Evolutionary conservation across 1,284 basidiomycete genomes (phyloP), one percentile per base, ranked within the genome.

Genomic region (Termitomyces sp.): DNA sequence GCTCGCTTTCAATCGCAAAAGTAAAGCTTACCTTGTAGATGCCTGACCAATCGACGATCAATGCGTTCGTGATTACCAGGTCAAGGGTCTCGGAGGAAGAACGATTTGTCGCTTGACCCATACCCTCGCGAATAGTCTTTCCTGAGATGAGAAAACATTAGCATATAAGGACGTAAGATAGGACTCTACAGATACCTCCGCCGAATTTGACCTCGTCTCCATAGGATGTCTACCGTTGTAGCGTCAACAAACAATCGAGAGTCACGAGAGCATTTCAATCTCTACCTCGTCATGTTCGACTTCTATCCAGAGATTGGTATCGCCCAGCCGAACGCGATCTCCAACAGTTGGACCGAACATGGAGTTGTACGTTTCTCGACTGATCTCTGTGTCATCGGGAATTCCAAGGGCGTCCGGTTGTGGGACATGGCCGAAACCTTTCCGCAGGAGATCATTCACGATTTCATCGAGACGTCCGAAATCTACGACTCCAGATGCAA

Each of bases 181-280:
- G 3, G 34, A 18, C 57, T 71, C 60, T 18, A 30, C 14, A 3
- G 5, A 19, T 60, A 84, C 91, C 95, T 64, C 96, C 96, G 11
- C 96, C 96, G 64, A 99, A 99, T 70, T 98, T 99, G 73, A 91
- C 87, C 72, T 99, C 97, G 61, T 99, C 96, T 8, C 96, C 93
- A 64, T 94, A 93, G 1, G 79, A 72, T 3, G 91, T 86, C 81
- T 89, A 55, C 0, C n/a, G 16, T 52, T 21, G 41, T 21, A 34
- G 13, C 26, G 18, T 42, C 19, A 39, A 21, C 10, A 18, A 43
- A 26, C 1, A 30, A 30, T 21, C 7, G 16, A 16, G 30, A 30
- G 2, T 7, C 4, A 39, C 19, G 16, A n/a, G n/a, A 46, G 34
- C 41, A 40, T 45, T 35, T 38, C 10, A 43, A 13, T 24, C 1